Evolutionary conservation across 768 basidiomycete species (phyloP).

Genomic region (Suillus placidus): DNA sequence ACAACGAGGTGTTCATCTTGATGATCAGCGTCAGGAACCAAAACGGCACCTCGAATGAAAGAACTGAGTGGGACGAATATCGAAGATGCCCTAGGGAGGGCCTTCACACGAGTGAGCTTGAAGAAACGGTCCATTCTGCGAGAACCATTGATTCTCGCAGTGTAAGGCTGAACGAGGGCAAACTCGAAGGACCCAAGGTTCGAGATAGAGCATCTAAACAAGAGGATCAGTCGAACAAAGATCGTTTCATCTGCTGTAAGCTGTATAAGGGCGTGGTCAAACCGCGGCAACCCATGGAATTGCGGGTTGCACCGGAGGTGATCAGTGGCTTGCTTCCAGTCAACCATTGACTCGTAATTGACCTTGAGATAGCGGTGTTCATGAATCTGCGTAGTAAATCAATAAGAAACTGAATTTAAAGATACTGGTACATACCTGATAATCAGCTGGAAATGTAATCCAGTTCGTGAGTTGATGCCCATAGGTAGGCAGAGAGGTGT

Average conservation of each 20-base stretch:
- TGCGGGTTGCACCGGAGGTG: conserved; percentile 31
- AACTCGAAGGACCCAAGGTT: background rate
- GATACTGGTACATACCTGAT: background rate
- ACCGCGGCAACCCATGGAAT: conserved; percentile 30
- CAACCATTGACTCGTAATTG: conserved; percentile 27
- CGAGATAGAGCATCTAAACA: conserved; percentile 8
- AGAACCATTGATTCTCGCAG: background rate
- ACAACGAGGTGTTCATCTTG: conserved; percentile 28
- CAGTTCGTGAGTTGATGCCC: conserved; percentile 4
- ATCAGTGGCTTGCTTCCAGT: conserved; percentile 31
- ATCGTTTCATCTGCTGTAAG: background rate
- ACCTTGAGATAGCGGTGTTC: conserved; percentile 29
- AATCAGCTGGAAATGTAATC: conserved; percentile 3
- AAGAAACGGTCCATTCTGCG: background rate
- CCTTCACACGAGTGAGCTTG: conserved; percentile 6
- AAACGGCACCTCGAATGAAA: conserved; percentile 34
- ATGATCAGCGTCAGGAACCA: conserved; percentile 20
- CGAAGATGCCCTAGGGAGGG: conserved; percentile 4
- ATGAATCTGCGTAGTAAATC: conserved; percentile 21
- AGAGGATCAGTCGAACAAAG: conserved; percentile 2
- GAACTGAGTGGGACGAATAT: conserved; percentile 32
- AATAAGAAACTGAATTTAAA: background rate
- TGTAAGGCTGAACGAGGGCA: conserved; percentile 11
- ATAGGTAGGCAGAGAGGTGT: background rate
- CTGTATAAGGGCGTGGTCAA: conserved; percentile 22